Percentiles rank a stretch among this genome's conserved stretches.
Evolutionary conservation across 2,329 filamentous ascomycete genomes (phyloP).

Genomic region (Aspergillus fijiensis): DNA sequence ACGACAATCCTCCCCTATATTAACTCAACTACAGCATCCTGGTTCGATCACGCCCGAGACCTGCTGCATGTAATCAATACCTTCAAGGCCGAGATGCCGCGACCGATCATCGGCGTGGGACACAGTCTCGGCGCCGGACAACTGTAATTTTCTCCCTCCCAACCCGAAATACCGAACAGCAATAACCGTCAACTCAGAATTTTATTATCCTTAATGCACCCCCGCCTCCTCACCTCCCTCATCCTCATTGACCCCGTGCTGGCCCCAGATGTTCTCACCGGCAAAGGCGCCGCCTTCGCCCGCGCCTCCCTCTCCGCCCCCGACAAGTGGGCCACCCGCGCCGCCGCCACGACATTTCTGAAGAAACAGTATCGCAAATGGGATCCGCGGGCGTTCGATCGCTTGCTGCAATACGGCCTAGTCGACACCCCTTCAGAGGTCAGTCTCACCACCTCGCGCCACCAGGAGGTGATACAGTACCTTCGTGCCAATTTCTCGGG

Average conservation of each 20-base stretch:
- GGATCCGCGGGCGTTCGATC: slow-evolving; percentile 13
- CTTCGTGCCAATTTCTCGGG: slow-evolving; percentile 27
- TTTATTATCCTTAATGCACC: slow-evolving; percentile 69
- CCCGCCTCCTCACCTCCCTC: slow-evolving; percentile 69
- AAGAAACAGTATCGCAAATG: slow-evolving; percentile 3
- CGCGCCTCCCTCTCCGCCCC: neutral
- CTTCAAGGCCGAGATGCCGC: slow-evolving; percentile 65
- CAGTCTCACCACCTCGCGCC: slow-evolving; percentile 69
- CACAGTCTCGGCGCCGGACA: slow-evolving; percentile 79
- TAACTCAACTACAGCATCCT: slow-evolving; percentile 56
- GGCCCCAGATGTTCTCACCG: neutral
- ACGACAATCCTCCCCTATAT: neutral
- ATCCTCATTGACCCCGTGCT: slow-evolving; percentile 66
- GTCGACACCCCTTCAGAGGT: slow-evolving; percentile 37
- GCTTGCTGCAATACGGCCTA: slow-evolving; percentile 15
- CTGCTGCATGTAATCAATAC: slow-evolving; percentile 77
- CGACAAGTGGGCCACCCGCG: slow-evolving; percentile 12
- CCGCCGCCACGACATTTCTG: slow-evolving; percentile 6
- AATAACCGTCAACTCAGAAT: slow-evolving; percentile 28
- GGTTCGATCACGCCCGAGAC: slow-evolving; percentile 77
- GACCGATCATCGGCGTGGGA: slow-evolving; percentile 75
- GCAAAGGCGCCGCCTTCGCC: neutral
- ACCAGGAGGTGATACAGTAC: slow-evolving; percentile 65
- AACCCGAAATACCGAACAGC: neutral
- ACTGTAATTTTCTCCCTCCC: slow-evolving; percentile 39